Evolutionary conservation across 208 protist genomes (phyloP).

Genomic region (Endotrypanum monterogeii): DNA sequence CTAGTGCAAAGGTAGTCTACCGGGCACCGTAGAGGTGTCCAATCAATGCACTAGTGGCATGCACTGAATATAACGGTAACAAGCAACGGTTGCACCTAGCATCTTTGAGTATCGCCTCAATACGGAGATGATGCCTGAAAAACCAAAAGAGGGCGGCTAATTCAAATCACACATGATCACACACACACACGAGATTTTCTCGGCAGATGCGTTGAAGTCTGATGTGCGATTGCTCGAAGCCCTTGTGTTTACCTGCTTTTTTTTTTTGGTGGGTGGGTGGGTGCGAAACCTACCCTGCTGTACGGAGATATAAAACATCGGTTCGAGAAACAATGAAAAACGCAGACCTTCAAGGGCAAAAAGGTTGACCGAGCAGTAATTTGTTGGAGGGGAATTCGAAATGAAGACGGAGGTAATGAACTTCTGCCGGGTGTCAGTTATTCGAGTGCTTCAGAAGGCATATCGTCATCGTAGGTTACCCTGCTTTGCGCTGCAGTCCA

Average conservation of each 20-base stretch:
- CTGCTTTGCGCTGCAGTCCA: slow-evolving; percentile 23
- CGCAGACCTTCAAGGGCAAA: neutral
- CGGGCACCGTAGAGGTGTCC: neutral
- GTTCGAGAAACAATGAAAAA: neutral
- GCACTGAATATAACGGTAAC: neutral
- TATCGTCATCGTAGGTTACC: slow-evolving; percentile 16
- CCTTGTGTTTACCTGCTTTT: neutral
- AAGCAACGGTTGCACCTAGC: neutral
- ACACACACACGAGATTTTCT: too few relatives aligned
- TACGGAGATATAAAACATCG: neutral
- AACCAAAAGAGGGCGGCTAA: neutral
- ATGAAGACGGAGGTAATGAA: neutral
- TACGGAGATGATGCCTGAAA: neutral
- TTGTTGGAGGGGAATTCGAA: neutral
- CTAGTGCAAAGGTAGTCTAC: too few relatives aligned
- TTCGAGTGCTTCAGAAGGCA: slow-evolving; percentile 3
- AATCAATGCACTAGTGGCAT: neutral
- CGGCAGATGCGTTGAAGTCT: neutral
- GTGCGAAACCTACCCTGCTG: too few relatives aligned
- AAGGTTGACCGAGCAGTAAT: neutral
- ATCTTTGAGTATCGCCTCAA: neutral
- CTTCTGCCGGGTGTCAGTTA: slow-evolving; percentile 2
- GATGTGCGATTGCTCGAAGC: neutral
- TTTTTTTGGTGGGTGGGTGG: neutral
- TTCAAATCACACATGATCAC: neutral